phyloP scores from a whole-genome alignment of 2,329 filamentous ascomycete genomes.

The Lachnum nothofagi region DNA sequence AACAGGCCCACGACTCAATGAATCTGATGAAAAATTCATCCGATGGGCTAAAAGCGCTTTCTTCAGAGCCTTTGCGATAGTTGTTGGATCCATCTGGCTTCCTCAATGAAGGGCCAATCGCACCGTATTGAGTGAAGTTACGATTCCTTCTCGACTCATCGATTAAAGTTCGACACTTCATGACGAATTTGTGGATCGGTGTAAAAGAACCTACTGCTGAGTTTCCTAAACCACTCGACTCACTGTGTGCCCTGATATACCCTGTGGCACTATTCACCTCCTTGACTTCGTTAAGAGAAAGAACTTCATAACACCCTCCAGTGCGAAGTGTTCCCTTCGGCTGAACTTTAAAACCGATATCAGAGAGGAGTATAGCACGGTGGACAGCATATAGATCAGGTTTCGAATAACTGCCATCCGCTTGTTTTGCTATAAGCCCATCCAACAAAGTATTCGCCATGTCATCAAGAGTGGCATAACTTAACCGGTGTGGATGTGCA shows the following conservation, averaged over 20 bases:
- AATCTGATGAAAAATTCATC: conserved; percentile 47
- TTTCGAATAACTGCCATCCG: conserved; percentile 38
- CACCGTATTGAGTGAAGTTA: conserved; percentile 47
- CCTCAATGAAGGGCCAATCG: conserved; percentile 37
- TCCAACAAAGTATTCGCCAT: conserved; percentile 41
- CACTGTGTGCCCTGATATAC: conserved; percentile 51
- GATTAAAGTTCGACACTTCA: conserved; percentile 46
- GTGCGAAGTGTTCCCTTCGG: conserved; percentile 41
- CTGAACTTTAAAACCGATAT: conserved; percentile 56
- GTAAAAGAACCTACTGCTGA: neutral
- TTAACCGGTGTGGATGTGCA: conserved; percentile 39
- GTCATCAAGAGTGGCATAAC: conserved; percentile 39
- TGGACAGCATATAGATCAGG: conserved; percentile 65
- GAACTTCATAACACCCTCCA: conserved; percentile 59
- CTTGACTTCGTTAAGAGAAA: conserved; percentile 49
- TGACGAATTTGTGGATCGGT: conserved; percentile 39
- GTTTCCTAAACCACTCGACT: conserved; percentile 31
- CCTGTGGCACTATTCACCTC: conserved; percentile 46
- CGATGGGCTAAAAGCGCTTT: conserved; percentile 10
- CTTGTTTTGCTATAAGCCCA: conserved; percentile 18
- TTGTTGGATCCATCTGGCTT: conserved; percentile 10
- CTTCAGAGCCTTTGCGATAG: conserved; percentile 4
- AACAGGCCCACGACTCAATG: conserved; percentile 62
- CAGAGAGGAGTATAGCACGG: conserved; percentile 54
- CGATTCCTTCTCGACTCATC: conserved; percentile 47